These are phyloP conservation scores for Glomus cerebriforme DNA, from an alignment of 192 early-diverging fungal genomes.

Conservation along the genomic window DNA sequence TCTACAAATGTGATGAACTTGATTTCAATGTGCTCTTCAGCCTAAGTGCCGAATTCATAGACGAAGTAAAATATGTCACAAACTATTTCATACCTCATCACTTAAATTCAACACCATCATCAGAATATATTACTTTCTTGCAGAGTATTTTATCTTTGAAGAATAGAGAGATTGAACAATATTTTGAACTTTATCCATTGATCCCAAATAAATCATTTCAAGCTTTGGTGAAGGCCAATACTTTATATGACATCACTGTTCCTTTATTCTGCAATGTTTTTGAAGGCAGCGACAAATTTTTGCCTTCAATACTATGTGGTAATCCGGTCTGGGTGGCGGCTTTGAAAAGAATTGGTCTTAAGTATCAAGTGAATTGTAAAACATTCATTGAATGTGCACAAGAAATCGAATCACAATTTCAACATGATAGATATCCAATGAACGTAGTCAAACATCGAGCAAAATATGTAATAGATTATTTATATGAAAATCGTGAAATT, in stretches of 20 bases:
- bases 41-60: not conserved
- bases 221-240: not conserved
- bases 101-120: not conserved
- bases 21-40: not conserved
- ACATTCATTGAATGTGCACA: constrained; percentile 12
- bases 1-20: not conserved
- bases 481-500: not conserved
- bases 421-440: not conserved
- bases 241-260: not conserved
- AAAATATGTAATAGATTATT: not conserved
- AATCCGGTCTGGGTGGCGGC: not conserved
- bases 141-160: not conserved
- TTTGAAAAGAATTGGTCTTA: constrained; percentile 3
- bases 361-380: not conserved
- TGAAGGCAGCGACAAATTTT: not conserved
- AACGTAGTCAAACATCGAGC: not conserved
- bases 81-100: not conserved
- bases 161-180: not conserved
- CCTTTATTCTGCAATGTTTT: not conserved
- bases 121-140: not conserved
- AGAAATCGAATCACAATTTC: not conserved
- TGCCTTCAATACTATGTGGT: not conserved
- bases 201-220: constrained; percentile 15
- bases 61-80: not conserved
- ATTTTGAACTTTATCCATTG: not conserved